Evolutionary conservation across 2,329 filamentous ascomycete genomes (phyloP), one percentile per base, ranked within the genome.

Genomic region (Phaeosphaeria sp.): DNA sequence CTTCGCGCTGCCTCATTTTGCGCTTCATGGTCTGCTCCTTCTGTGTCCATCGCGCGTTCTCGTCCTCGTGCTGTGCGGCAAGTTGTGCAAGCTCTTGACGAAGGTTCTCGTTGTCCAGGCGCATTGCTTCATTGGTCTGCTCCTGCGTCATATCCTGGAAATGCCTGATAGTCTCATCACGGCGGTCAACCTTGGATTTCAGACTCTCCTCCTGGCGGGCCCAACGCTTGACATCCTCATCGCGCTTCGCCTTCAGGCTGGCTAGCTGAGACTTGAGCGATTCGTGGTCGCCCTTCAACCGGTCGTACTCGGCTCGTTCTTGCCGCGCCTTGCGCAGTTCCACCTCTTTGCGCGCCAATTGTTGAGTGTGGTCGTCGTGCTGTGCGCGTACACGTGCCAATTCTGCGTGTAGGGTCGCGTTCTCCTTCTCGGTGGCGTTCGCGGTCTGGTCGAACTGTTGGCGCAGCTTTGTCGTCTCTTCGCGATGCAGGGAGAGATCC

Each of bases 211-310:
- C 74, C 17, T 69, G 67, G 15, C 61, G 65, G 33, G 64, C 54
- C 74, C 75, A 77, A 11, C 69, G 72, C 53, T 68, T 69, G 18
- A 66, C 53, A 25, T 79, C 77, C 25, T 85, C 81, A 55, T 89
- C 84, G 13, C 95, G 82, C 56, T 92, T 91, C 48, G 87, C 84
- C 68, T 90, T 89, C 9, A 95, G 81, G 50, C 90, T 89, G 47
- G 90, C 86, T 51, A 96, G 87, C 73, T 95, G 91, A n/a, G 86
- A 84, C 60, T 82, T 86, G 50, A 96, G 80, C 7, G 88, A 79
- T 11, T 85, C 85, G 71, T 94, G 90, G 67, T 94, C 90, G 54
- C 85, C 87, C 61, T 84, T 84, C 68, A 95, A 89, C 22, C 91
- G 87, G 5, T 71, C 69, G 53, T 68, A 74, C 52, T 78, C 77